Base-by-base conservation (phyloP, 2,329 filamentous ascomycete species). In the Botrytis fragariae region DNA sequence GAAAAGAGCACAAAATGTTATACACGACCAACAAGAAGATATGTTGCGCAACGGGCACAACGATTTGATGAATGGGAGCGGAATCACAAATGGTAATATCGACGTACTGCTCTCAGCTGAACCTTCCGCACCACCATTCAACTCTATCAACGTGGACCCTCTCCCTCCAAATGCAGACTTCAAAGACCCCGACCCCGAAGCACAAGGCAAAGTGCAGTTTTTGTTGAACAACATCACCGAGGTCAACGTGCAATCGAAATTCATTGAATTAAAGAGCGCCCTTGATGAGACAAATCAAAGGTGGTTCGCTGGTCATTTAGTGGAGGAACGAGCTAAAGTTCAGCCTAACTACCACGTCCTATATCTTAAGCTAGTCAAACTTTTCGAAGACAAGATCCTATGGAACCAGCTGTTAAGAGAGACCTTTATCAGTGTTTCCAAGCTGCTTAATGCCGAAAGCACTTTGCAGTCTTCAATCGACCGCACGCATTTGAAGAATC, bases 221-320 rank as follows among this genome's bases (percentile, higher is more conserved):
- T 93, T 97, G 39, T 86, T 99, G 74, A 99, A 99, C 86, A 99
- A 99, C 78, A 91, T 99, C 70, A 98, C 96, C 0, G 92, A 96
- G 78, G 90, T 92, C 60, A 98, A 97, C 62, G 86, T 99, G 29
- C 90, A 93, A 70, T 88, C 91, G 59, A 98, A 98, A 83, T 91
- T 95, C 79, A 87, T 87, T 71, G 94, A 98, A 77, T 88, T 99
- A 54, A 91, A 90, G 68, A 91, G 93, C 57, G 90, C 93, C 62
- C 84, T 99, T 65, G 90, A 94, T 69, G 89, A 92, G 71, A 90
- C 91, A 77, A 92, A 98, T 81, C 93, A 97, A 79, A 94, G 97
- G 80, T 99, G 96, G 96, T 99, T 99, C 80, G 96, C 97, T 10
- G 91, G 91, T 65, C 97, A 98, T 80, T 86, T 99, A 16, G 96